phyloP scores from a whole-genome alignment of 371 early-diverging fungal species.

The Chytridium lagenaria region DNA sequence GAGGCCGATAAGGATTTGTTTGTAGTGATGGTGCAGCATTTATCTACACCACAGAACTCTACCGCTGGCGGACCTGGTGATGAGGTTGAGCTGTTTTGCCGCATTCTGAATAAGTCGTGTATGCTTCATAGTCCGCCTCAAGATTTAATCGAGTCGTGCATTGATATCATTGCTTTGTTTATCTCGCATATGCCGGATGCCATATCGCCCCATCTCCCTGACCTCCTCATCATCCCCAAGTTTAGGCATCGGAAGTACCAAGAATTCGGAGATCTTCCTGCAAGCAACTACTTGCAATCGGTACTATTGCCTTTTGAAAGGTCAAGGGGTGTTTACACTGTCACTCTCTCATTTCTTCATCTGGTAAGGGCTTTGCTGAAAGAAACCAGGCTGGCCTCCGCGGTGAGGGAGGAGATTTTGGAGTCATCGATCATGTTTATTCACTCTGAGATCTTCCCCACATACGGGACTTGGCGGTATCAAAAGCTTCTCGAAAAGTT shows the following conservation, averaged over 20 bases:
- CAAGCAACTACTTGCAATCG: slow-evolving; percentile 47
- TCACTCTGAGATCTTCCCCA: slow-evolving; percentile 48
- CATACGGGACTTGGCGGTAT: slow-evolving; percentile 50
- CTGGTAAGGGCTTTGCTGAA: background rate
- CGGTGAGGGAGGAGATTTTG: slow-evolving; percentile 35
- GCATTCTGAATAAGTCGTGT: slow-evolving; percentile 35
- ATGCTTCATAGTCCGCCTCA: slow-evolving; percentile 24
- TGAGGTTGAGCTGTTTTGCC: slow-evolving; percentile 23
- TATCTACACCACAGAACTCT: no score
- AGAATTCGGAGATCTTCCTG: background rate
- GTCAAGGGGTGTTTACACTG: slow-evolving; percentile 40
- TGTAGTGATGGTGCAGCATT: no score
- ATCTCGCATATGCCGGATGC: slow-evolving; percentile 30
- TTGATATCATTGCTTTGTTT: slow-evolving; percentile 39
- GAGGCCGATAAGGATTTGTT: slow-evolving; percentile 26
- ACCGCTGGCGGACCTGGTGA: background rate
- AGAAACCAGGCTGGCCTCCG: background rate
- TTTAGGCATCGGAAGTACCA: slow-evolving; percentile 23
- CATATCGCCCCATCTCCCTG: slow-evolving; percentile 46
- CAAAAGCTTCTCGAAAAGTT: slow-evolving; percentile 38
- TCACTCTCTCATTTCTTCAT: slow-evolving; percentile 50
- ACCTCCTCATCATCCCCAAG: slow-evolving; percentile 44
- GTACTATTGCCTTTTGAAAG: slow-evolving; percentile 48
- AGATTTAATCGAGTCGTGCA: slow-evolving; percentile 40
- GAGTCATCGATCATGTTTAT: slow-evolving; percentile 42